Conservation (phyloP, 805 yeast genomes). For the Candida sithepensis region DNA sequence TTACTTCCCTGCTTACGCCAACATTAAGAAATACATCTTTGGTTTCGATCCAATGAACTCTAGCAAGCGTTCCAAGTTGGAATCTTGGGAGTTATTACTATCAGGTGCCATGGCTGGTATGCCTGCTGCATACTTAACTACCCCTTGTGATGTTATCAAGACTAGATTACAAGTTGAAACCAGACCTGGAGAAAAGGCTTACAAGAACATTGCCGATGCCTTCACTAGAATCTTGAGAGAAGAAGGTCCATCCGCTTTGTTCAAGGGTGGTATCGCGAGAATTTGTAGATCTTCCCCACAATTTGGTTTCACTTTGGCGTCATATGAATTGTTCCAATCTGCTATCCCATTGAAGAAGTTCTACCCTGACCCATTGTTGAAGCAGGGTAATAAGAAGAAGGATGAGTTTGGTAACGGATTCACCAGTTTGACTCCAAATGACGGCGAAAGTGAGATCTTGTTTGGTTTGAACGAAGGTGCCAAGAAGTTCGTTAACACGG, state of each 20-base stretch:
- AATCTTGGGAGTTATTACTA: conserved; percentile 76
- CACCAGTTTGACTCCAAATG: conserved; percentile 22
- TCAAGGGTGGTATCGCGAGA: conserved; percentile 96
- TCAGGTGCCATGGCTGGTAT: conserved; percentile 97
- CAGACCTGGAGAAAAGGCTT: conserved; percentile 70
- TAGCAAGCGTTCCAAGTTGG: conserved; percentile 54
- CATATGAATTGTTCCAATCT: conserved; percentile 85
- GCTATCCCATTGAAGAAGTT: conserved; percentile 61
- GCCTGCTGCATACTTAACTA: conserved; percentile 95
- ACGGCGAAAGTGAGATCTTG: conserved; percentile 21
- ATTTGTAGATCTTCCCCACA: conserved; percentile 95
- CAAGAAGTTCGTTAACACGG: conserved; percentile 27
- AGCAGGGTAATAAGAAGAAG: conserved; percentile 11
- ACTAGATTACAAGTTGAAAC: conserved; percentile 89
- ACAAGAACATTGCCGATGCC: conserved; percentile 76
- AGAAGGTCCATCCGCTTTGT: conserved; percentile 83
- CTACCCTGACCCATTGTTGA: conserved; percentile 25
- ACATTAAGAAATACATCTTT: conserved; percentile 77
- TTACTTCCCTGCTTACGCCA: conserved; percentile 96
- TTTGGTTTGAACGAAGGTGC: conserved; percentile 28
- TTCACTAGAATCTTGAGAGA: conserved; percentile 67
- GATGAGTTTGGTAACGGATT: conserved; percentile 26
- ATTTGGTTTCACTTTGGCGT: conserved; percentile 96
- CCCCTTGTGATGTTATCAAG: conserved; percentile 96
- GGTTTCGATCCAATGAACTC: conserved; percentile 73